Conservation (phyloP, 352 stramenopile genomes). For the Plasmopara muralis region DNA sequence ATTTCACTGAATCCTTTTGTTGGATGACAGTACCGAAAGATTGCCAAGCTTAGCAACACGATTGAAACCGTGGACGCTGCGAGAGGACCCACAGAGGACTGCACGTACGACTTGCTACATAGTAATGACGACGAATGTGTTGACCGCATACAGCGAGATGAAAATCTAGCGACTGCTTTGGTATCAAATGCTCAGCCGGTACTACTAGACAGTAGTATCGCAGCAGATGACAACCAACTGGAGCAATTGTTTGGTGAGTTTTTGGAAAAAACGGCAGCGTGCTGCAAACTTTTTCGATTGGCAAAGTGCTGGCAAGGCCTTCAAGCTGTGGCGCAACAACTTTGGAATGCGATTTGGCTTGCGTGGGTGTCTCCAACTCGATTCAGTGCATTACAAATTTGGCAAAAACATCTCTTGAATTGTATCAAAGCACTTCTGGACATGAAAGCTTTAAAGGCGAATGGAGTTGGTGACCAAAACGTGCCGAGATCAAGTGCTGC, state of each 20-base stretch:
- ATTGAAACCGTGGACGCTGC: slow-evolving; percentile 14
- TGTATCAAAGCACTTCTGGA: slow-evolving; percentile 46
- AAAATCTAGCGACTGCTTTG: background rate
- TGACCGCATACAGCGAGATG: background rate
- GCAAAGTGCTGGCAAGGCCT: slow-evolving; percentile 50
- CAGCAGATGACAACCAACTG: slow-evolving; percentile 7
- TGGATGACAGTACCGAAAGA: slow-evolving; percentile 28
- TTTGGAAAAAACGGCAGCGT: slow-evolving; percentile 33
- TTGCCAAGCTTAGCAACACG: slow-evolving; percentile 16
- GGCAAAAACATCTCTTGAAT: slow-evolving; percentile 17
- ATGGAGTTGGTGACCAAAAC: background rate
- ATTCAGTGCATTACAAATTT: slow-evolving; percentile 10
- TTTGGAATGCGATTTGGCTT: slow-evolving; percentile 51
- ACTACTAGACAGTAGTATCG: background rate
- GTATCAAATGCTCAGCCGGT: background rate
- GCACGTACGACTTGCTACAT: slow-evolving; percentile 31
- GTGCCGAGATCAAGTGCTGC: background rate
- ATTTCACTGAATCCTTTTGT: slow-evolving; percentile 1
- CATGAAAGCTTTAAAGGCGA: slow-evolving; percentile 39
- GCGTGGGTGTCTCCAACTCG: slow-evolving; percentile 43
- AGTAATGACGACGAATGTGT: background rate
- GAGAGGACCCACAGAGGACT: slow-evolving; percentile 36
- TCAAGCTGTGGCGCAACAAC: slow-evolving; percentile 42
- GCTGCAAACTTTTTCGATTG: slow-evolving; percentile 39
- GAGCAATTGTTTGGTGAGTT: slow-evolving; percentile 25